Evolutionary conservation across 2,329 filamentous ascomycete genomes (phyloP).

Genomic region (Akanthomyces dipterigenus): DNA sequence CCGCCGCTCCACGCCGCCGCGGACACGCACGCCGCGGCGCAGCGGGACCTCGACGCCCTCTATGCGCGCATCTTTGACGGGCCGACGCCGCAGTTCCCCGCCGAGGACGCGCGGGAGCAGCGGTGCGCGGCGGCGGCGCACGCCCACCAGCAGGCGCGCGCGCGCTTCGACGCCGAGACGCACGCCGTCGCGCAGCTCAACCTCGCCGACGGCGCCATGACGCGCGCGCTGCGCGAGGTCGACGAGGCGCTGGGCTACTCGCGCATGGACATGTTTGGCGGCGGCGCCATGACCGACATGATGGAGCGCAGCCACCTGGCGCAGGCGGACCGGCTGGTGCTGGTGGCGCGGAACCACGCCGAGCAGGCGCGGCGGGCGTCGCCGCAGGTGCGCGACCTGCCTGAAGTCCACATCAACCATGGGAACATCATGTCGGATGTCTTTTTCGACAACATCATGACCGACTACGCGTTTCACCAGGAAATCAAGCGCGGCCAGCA

Average conservation of each 20-base stretch:
- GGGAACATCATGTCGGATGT: conserved; percentile 43
- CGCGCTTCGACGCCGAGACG: conserved; percentile 31
- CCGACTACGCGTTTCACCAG: conserved; percentile 44
- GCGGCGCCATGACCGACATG: conserved; percentile 42
- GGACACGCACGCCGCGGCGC: conserved; percentile 31
- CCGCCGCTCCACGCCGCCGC: conserved; percentile 29
- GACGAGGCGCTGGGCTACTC: conserved; percentile 35
- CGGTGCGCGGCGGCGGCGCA: conserved; percentile 27
- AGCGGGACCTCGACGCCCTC: conserved; percentile 41
- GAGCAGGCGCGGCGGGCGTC: conserved; percentile 34
- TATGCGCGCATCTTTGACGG: conserved; percentile 49
- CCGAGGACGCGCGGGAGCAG: conserved; percentile 44
- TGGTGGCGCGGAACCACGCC: conserved; percentile 33
- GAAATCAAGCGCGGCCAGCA: conserved; percentile 39
- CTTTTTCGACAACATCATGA: conserved; percentile 49
- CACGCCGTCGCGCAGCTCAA: conserved; percentile 34
- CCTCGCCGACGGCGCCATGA: conserved; percentile 31
- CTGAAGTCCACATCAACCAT: conserved; percentile 35
- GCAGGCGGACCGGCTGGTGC: conserved; percentile 36
- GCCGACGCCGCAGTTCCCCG: conserved; percentile 43
- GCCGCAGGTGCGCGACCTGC: conserved; percentile 31
- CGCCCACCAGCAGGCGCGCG: conserved; percentile 31
- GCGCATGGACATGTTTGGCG: conserved; percentile 42
- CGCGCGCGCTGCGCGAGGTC: conserved; percentile 29
- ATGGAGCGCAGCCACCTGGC: conserved; percentile 46